A percentile compares a stretch with the other conserved stretches of the same genome.
Conservation (phyloP, 2,329 filamentous ascomycete species). For the Amesomyces nigricolor region DNA sequence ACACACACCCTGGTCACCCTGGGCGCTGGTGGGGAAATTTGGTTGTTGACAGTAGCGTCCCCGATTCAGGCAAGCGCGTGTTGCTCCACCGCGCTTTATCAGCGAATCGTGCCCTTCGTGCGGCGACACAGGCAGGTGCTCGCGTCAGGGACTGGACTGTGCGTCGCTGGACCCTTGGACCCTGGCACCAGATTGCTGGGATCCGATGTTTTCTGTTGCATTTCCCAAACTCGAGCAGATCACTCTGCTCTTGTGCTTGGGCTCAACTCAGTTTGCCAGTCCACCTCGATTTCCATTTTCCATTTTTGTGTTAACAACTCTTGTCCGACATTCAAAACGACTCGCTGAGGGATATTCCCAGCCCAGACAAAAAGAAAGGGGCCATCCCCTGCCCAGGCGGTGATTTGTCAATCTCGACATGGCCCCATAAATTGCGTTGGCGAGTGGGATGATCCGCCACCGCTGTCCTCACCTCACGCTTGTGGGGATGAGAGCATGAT, state of each 20-base stretch:
- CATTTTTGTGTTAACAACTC: too few species aligned
- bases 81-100: slow-evolving; percentile 19
- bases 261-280: too few species aligned
- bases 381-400: not conserved
- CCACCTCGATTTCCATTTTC: too few species aligned
- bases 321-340: not conserved
- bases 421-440: slow-evolving; percentile 5
- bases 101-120: slow-evolving; percentile 15
- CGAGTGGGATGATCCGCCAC: not conserved
- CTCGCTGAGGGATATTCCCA: not conserved
- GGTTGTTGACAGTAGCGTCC: slow-evolving; percentile 26
- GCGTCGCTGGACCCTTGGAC: not conserved
- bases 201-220: not conserved
- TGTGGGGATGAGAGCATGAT: not conserved
- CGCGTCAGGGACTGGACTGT: slow-evolving; percentile 5
- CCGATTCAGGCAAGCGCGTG: slow-evolving; percentile 23
- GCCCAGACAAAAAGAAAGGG: not conserved
- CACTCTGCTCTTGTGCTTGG: too few species aligned
- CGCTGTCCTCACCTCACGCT: too few species aligned
- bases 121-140: slow-evolving; percentile 4
- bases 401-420: slow-evolving; percentile 19
- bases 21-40: slow-evolving; percentile 28
- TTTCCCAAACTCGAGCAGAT: too few species aligned
- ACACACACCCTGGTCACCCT: not conserved
- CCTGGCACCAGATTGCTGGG: not conserved